phyloP scores from a whole-genome alignment of 2,329 filamentous ascomycete species.

The Beauveria scarabaeidicola region DNA sequence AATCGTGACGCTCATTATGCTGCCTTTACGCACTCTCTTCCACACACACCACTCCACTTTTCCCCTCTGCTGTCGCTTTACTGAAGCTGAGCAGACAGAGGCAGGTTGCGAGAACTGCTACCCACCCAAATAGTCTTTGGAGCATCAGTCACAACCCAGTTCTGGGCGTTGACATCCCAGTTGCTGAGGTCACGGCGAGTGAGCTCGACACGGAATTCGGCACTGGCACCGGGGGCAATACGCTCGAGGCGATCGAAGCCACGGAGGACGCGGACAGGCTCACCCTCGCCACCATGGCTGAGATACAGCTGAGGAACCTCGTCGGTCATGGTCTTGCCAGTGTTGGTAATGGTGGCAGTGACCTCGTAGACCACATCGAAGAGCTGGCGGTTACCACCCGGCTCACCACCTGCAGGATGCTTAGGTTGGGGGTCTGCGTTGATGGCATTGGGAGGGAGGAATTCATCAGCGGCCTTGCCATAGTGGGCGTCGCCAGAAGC shows the following conservation, averaged over 20 bases:
- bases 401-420: conserved; percentile 40
- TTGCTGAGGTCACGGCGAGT: conserved; percentile 77
- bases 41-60: neutral
- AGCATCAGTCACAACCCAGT: conserved; percentile 61
- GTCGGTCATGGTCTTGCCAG: conserved; percentile 54
- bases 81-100: conserved; percentile 29
- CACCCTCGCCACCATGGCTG: conserved; percentile 67
- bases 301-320: conserved; percentile 74
- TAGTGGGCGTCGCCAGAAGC: conserved; percentile 53
- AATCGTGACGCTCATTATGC: conserved; percentile 7
- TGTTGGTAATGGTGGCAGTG: conserved; percentile 63
- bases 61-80: neutral
- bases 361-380: conserved; percentile 64
- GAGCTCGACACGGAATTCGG: conserved; percentile 58
- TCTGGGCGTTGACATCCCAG: conserved; percentile 72
- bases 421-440: conserved; percentile 50
- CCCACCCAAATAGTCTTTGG: conserved; percentile 49
- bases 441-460: conserved; percentile 50
- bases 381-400: conserved; percentile 56
- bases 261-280: conserved; percentile 60
- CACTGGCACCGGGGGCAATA: conserved; percentile 60
- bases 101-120: conserved; percentile 46
- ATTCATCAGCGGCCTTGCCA: conserved; percentile 47
- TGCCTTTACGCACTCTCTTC: neutral
- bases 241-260: conserved; percentile 68